Conservation (phyloP, 2,329 filamentous ascomycete genomes). For the Neobulgaria alba region DNA sequence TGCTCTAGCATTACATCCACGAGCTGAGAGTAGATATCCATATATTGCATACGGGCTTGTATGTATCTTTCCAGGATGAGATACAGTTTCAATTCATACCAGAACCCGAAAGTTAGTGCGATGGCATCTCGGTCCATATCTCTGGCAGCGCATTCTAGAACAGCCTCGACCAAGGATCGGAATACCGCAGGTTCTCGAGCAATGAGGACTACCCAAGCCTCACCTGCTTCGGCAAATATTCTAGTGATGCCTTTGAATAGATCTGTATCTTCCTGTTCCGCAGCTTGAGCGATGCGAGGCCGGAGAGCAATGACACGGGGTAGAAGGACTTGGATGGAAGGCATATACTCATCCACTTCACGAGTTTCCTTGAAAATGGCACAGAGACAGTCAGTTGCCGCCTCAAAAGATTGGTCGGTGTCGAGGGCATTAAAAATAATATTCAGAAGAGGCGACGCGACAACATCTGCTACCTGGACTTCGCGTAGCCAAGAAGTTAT, state of each 20-base stretch:
- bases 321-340: constrained; percentile 73
- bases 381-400: constrained; percentile 87
- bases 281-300: constrained; percentile 66
- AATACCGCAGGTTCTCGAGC: constrained; percentile 77
- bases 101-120: constrained; percentile 90
- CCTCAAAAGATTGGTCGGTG: constrained; percentile 69
- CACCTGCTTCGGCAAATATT: constrained; percentile 85
- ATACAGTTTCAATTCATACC: constrained; percentile 98
- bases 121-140: constrained; percentile 89
- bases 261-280: constrained; percentile 75
- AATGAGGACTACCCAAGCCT: constrained; percentile 89
- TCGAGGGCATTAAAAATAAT: constrained; percentile 71
- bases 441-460: constrained; percentile 76
- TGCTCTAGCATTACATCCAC: constrained; percentile 91
- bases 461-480: constrained; percentile 74
- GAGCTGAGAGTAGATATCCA: constrained; percentile 78
- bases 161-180: constrained; percentile 73
- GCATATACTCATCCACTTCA: constrained; percentile 84
- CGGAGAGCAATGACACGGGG: constrained; percentile 69
- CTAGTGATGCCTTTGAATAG: constrained; percentile 81
- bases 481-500: constrained; percentile 96
- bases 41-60: constrained; percentile 64
- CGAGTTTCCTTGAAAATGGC: constrained; percentile 85
- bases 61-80: constrained; percentile 85
- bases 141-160: constrained; percentile 83